Evolutionary conservation across 306 rosid genomes (phyloP).

Genomic region (Cucumis hystrix): DNA sequence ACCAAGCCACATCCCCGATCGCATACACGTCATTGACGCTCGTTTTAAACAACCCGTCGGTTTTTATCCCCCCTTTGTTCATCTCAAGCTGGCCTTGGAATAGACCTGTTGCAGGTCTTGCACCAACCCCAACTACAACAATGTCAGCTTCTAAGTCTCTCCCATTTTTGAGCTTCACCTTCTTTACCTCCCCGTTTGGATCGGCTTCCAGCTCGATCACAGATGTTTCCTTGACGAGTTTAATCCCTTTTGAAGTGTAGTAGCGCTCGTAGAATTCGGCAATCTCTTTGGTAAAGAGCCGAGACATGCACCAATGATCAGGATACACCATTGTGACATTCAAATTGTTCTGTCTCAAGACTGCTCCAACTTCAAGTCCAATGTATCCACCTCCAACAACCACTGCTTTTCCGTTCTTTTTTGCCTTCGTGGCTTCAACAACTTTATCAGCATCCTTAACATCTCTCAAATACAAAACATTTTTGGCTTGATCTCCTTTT

Average conservation of each 20-base stretch:
- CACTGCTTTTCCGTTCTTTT: constrained; percentile 23
- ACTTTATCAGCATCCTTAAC: constrained; percentile 26
- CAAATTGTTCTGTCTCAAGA: constrained; percentile 23
- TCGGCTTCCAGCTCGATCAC: constrained; percentile 3
- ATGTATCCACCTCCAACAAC: constrained; percentile 36
- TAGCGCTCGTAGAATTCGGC: constrained; percentile 28
- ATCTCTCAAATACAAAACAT: constrained; percentile 33
- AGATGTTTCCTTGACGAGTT: constrained; percentile 16
- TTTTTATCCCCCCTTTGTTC: constrained; percentile 23
- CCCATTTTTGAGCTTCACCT: constrained; percentile 26
- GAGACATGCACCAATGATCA: constrained; percentile 12
- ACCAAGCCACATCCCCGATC: constrained; percentile 23
- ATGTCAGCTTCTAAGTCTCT: constrained; percentile 24
- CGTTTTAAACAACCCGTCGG: constrained; percentile 21
- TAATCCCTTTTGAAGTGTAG: constrained; percentile 19
- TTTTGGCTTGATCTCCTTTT: constrained; percentile 21
- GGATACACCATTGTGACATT: constrained; percentile 30
- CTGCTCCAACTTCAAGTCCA: constrained; percentile 38
- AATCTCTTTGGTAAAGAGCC: constrained; percentile 23
- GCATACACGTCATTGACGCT: constrained; percentile 19
- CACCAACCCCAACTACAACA: constrained; percentile 33
- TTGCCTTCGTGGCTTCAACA: constrained; percentile 15
- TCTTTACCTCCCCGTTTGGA: constrained; percentile 15
- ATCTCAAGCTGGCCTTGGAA: constrained; percentile 22
- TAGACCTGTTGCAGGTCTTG: constrained; percentile 16